phyloP scores from a whole-genome alignment of 1,284 basidiomycete species.

The Sporisorium scitamineum region DNA sequence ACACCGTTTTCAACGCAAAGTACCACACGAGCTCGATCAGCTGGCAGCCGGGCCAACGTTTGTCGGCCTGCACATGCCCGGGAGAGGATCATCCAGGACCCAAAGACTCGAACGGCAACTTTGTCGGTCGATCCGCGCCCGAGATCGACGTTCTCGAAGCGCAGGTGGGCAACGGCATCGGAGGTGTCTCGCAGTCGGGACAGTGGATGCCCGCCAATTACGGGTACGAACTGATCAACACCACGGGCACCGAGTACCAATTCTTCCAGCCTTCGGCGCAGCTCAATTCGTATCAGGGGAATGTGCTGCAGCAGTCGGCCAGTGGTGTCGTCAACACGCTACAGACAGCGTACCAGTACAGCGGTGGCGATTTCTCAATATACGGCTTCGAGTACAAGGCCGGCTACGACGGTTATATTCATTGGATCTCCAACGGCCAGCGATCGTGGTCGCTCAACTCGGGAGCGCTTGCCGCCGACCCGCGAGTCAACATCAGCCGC shows the following conservation, averaged over 20 bases:
- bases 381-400: constrained; percentile 72
- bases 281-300: constrained; percentile 60
- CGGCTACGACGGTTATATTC: constrained; percentile 77
- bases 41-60: constrained; percentile 82
- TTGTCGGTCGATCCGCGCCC: constrained; percentile 77
- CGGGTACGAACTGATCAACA: constrained; percentile 60
- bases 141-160: constrained; percentile 80
- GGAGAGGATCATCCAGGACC: constrained; percentile 87
- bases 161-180: constrained; percentile 67
- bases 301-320: constrained; percentile 65
- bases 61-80: constrained; percentile 78
- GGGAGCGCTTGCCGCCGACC: constrained; percentile 79
- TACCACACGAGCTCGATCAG: constrained; percentile 53
- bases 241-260: constrained; percentile 57
- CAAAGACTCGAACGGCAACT: constrained; percentile 76
- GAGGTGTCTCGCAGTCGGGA: constrained; percentile 81
- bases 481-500: constrained; percentile 44
- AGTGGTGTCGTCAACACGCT: constrained; percentile 56
- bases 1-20: constrained; percentile 76
- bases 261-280: constrained; percentile 48
- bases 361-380: constrained; percentile 52
- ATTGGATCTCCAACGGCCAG: constrained; percentile 68
- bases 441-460: constrained; percentile 73
- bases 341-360: constrained; percentile 57
- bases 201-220: constrained; percentile 79